These are phyloP conservation scores for Penstemon barbatus DNA, from an alignment of 257 asterid genomes.

Conservation along the genomic window DNA sequence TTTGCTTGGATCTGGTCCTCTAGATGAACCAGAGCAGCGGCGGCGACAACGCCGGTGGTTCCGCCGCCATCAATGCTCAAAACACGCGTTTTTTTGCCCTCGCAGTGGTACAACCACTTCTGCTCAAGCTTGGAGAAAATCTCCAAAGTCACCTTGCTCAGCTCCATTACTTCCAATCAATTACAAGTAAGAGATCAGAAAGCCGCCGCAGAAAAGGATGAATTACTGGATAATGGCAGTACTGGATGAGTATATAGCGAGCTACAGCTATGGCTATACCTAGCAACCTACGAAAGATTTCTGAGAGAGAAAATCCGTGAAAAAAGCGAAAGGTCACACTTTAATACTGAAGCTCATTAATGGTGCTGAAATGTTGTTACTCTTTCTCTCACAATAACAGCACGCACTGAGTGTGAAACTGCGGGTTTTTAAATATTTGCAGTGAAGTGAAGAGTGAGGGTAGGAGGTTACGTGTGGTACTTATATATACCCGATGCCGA, in stretches of 20 bases:
- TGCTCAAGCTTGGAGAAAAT: slow-evolving; percentile 89
- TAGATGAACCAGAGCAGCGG: slow-evolving; percentile 61
- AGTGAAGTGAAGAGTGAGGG: slow-evolving; percentile 21
- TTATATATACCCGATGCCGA: slow-evolving; percentile 24
- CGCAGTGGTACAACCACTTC: slow-evolving; percentile 84
- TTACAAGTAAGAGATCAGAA: too few relatives aligned
- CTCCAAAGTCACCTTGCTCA: slow-evolving; percentile 74
- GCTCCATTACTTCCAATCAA: slow-evolving; percentile 51
- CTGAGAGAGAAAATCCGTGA: slow-evolving; percentile 43
- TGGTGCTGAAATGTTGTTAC: slow-evolving; percentile 34
- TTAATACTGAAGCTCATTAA: slow-evolving; percentile 55
- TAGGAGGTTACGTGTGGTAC: slow-evolving; percentile 36
- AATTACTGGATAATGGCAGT: neutral
- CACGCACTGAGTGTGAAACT: slow-evolving; percentile 23
- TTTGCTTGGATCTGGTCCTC: slow-evolving; percentile 82
- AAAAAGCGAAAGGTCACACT: slow-evolving; percentile 55
- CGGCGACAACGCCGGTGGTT: slow-evolving; percentile 58
- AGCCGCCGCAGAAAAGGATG: too few relatives aligned
- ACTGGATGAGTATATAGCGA: slow-evolving; percentile 16
- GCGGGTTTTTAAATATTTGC: neutral
- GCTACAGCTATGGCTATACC: slow-evolving; percentile 8
- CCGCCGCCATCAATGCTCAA: slow-evolving; percentile 89
- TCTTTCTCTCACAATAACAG: slow-evolving; percentile 21
- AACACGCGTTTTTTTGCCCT: slow-evolving; percentile 73
- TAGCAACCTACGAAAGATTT: neutral